Evolutionary conservation across 176 grass and related monocot species (phyloP).

Genomic region (Echinochloa phyllopogon): DNA sequence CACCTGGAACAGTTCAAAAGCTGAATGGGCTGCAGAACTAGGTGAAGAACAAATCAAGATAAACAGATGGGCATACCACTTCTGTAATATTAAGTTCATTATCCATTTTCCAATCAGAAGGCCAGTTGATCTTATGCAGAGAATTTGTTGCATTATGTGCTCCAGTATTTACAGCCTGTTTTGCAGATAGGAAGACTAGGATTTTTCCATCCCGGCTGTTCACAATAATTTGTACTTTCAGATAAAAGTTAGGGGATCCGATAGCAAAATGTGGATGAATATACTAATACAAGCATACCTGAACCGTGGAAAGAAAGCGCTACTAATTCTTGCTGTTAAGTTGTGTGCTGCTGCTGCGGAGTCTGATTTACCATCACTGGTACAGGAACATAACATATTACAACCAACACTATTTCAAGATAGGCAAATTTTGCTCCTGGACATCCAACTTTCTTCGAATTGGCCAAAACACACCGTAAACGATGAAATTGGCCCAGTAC

Average conservation of each 20-base stretch:
- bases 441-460: too few relatives aligned
- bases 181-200: slow-evolving; percentile 73
- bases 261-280: background rate
- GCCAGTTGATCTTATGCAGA: slow-evolving; percentile 62
- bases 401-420: slow-evolving; percentile 1
- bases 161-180: slow-evolving; percentile 67
- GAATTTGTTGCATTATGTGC: slow-evolving; percentile 71
- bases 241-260: background rate
- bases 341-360: slow-evolving; percentile 23
- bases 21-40: slow-evolving; percentile 1
- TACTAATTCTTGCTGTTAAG: slow-evolving; percentile 59
- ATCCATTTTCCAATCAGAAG: slow-evolving; percentile 49
- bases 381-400: slow-evolving; percentile 3
- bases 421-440: too few relatives aligned
- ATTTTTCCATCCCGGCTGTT: slow-evolving; percentile 62
- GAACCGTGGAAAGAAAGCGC: slow-evolving; percentile 73
- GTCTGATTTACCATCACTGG: slow-evolving; percentile 39
- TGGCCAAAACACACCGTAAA: too few relatives aligned
- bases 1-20: slow-evolving; percentile 50
- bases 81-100: slow-evolving; percentile 39
- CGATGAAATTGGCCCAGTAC: too few relatives aligned
- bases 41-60: background rate
- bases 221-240: slow-evolving; percentile 10
- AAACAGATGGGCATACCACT: slow-evolving; percentile 55
- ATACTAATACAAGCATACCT: slow-evolving; percentile 49